phyloP scores from a whole-genome alignment of 805 yeast genomes.

The Starmerella tilneyi region DNA sequence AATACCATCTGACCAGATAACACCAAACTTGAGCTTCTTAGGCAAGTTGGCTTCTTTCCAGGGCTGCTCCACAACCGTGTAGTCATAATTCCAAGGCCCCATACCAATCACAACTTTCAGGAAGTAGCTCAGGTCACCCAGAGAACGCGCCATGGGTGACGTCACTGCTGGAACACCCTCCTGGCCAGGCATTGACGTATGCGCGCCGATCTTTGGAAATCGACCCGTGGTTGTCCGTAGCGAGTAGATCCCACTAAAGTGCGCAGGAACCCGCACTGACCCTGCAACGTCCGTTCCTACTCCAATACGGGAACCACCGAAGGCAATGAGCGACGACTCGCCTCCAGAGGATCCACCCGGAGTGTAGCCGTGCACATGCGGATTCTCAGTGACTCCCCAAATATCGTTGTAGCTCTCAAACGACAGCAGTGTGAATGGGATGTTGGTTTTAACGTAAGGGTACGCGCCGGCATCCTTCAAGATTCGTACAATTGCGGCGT shows the following conservation, averaged over 20 bases:
- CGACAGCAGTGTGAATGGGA: constrained; percentile 48
- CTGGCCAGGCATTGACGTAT: constrained; percentile 38
- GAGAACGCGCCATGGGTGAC: constrained; percentile 32
- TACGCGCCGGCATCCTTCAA: constrained; percentile 46
- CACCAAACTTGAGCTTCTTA: constrained; percentile 38
- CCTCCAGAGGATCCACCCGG: constrained; percentile 50
- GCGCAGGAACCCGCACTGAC: constrained; percentile 46
- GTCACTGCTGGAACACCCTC: constrained; percentile 22
- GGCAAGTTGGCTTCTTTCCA: constrained; percentile 40
- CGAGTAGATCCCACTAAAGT: constrained; percentile 44
- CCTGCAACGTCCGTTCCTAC: constrained; percentile 51
- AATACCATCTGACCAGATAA: constrained; percentile 41
- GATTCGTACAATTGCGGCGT: constrained; percentile 36
- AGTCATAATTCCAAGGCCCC: constrained; percentile 49
- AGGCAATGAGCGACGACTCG: constrained; percentile 40
- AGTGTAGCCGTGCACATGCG: constrained; percentile 38
- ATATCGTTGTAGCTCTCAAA: constrained; percentile 46
- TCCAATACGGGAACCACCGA: constrained; percentile 42
- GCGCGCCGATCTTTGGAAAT: constrained; percentile 37
- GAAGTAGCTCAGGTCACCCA: constrained; percentile 41
- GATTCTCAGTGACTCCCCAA: constrained; percentile 43
- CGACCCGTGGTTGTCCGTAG: constrained; percentile 42
- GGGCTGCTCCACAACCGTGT: constrained; percentile 40
- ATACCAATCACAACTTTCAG: constrained; percentile 38
- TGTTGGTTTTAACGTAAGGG: constrained; percentile 46